A percentile compares a stretch with the other conserved stretches of the same genome.
Conservation (phyloP, 2,329 filamentous ascomycete species). For the Elsinoe fawcettii region DNA sequence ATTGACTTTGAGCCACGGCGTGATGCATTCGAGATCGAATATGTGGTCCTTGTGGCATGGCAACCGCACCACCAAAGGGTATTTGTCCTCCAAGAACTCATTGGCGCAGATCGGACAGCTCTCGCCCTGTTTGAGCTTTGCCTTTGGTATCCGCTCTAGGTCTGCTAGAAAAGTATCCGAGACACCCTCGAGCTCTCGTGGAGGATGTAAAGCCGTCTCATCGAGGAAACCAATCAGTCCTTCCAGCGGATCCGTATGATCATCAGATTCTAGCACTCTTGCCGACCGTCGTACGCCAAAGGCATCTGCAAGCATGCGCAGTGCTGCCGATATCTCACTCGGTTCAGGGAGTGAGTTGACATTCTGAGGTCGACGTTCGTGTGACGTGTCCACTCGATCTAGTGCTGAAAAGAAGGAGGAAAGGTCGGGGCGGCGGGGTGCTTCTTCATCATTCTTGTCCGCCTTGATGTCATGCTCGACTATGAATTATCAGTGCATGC, state of each 20-base stretch:
- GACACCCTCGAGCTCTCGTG: slow-evolving; percentile 53
- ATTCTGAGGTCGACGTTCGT: slow-evolving; percentile 43
- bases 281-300: slow-evolving; percentile 28
- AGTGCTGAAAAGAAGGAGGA: slow-evolving; percentile 58
- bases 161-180: slow-evolving; percentile 54
- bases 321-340: slow-evolving; percentile 52
- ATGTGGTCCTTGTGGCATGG: slow-evolving; percentile 55
- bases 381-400: slow-evolving; percentile 49
- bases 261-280: slow-evolving; percentile 19
- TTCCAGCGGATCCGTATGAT: slow-evolving; percentile 19
- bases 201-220: slow-evolving; percentile 50
- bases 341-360: slow-evolving; percentile 53
- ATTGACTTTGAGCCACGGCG: slow-evolving; percentile 56
- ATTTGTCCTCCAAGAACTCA: slow-evolving; percentile 52
- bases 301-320: slow-evolving; percentile 53
- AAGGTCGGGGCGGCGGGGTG: slow-evolving; percentile 52
- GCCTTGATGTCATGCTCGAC: slow-evolving; percentile 43
- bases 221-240: slow-evolving; percentile 50
- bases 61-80: slow-evolving; percentile 56
- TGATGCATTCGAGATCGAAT: slow-evolving; percentile 59
- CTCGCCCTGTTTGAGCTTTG: slow-evolving; percentile 45
- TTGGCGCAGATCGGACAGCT: slow-evolving; percentile 55
- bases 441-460: slow-evolving; percentile 27
- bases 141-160: slow-evolving; percentile 52
- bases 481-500: slow-evolving; percentile 23